Percentiles rank a stretch among this genome's conserved stretches.
These are phyloP conservation scores for Penicillium verrucosum DNA, from an alignment of 2,329 filamentous ascomycete genomes.

Conservation along the genomic window DNA sequence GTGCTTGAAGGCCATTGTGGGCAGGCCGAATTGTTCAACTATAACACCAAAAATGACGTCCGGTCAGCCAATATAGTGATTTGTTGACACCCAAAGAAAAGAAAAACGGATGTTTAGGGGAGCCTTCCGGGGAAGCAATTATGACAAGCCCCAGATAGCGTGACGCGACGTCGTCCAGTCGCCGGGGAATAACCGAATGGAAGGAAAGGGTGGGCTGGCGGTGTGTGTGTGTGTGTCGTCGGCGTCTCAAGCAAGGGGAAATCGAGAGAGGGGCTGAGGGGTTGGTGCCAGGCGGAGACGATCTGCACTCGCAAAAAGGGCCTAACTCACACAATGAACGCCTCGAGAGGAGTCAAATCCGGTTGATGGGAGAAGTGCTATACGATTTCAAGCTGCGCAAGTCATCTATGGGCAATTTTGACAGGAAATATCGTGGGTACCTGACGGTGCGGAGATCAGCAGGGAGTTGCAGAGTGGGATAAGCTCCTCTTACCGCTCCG, in stretches of 20 bases:
- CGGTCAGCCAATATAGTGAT: conserved; percentile 24
- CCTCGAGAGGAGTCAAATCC: conserved; percentile 29
- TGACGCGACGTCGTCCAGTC: conserved; percentile 6
- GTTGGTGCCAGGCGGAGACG: conserved; percentile 24
- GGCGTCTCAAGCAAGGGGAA: conserved; percentile 34
- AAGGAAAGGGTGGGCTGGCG: conserved; percentile 27
- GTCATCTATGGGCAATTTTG: conserved; percentile 21
- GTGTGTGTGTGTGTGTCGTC: conserved; percentile 33
- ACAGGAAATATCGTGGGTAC: conserved; percentile 19
- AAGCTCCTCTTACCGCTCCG: conserved; percentile 22
- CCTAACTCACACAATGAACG: conserved; percentile 39
- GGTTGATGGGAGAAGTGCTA: conserved; percentile 10
- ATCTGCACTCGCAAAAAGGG: conserved; percentile 27
- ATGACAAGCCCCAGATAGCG: conserved; percentile 13
- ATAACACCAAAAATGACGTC: conserved; percentile 22
- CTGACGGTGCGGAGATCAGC: conserved; percentile 37
- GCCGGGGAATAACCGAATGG: conserved; percentile 14
- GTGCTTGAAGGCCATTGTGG: conserved; percentile 63
- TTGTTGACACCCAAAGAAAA: conserved; percentile 12
- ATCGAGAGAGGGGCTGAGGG: conserved; percentile 37
- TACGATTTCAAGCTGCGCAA: conserved; percentile 11
- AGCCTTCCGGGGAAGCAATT: conserved; percentile 12
- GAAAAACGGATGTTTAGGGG: conserved; percentile 6
- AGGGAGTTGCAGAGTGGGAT: conserved; percentile 28
- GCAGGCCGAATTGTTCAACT: conserved; percentile 33